Percentiles rank a stretch among this genome's conserved stretches.
Evolutionary conservation across 23 red algal species (phyloP).

Genomic region (Gracilaria gracilis): DNA sequence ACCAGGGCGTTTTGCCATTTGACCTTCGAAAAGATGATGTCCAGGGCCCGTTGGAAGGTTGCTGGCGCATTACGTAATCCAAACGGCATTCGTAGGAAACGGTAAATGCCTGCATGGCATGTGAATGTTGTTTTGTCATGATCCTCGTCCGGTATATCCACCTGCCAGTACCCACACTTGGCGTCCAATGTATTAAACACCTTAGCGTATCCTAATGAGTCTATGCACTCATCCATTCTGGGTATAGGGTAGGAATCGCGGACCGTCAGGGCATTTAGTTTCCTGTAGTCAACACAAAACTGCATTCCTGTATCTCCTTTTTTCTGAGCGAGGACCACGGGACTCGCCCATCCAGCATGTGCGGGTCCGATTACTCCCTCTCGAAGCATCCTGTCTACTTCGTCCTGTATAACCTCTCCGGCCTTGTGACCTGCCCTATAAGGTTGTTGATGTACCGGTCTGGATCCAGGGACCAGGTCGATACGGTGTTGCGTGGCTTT

Average conservation of each 20-base stretch:
- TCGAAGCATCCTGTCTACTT: slow-evolving; percentile 6
- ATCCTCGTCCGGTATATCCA: no score
- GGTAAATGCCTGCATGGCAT: no score
- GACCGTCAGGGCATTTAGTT: slow-evolving; percentile 26
- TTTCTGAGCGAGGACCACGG: background rate
- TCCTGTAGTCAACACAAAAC: no score
- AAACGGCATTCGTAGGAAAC: background rate
- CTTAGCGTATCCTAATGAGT: slow-evolving; percentile 26
- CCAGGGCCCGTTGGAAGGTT: slow-evolving; percentile 11
- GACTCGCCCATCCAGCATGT: background rate
- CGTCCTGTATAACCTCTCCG: background rate
- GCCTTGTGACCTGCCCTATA: background rate
- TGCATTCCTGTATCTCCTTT: background rate
- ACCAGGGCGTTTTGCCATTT: background rate
- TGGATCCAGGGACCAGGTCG: background rate
- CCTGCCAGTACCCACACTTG: no score
- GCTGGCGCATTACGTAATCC: slow-evolving; percentile 6
- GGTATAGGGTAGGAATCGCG: slow-evolving; percentile 38
- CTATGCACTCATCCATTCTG: slow-evolving; percentile 53
- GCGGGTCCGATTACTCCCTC: background rate
- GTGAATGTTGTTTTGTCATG: no score
- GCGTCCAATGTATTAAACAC: slow-evolving; percentile 37
- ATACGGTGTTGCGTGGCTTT: background rate
- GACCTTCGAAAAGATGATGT: background rate
- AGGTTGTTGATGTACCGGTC: background rate